A percentile compares a stretch with the other conserved stretches of the same genome.
These are phyloP conservation scores for Euphorbia pulcherrima DNA, from an alignment of 345 rosid species.

Conservation along the genomic window DNA sequence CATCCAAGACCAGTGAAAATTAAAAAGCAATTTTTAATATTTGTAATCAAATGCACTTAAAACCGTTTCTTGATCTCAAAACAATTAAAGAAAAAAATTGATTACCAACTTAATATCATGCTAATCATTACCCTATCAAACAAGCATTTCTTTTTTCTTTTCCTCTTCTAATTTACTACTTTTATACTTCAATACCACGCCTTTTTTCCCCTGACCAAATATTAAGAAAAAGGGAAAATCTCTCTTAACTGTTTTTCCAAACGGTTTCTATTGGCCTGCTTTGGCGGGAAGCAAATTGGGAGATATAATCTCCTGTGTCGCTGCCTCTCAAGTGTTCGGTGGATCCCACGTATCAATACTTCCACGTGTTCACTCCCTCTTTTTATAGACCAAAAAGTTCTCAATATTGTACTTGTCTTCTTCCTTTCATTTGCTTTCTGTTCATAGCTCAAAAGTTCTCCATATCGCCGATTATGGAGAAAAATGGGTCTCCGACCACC, in stretches of 20 bases:
- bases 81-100: too few relatives aligned
- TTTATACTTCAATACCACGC: slow-evolving; percentile 45
- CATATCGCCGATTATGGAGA: neutral
- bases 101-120: slow-evolving; percentile 15
- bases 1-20: too few relatives aligned
- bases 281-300: slow-evolving; percentile 20
- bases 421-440: neutral
- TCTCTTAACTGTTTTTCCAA: neutral
- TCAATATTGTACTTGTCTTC: too few relatives aligned
- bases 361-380: neutral
- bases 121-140: slow-evolving; percentile 12
- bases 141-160: neutral
- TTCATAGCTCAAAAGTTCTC: neutral
- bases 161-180: neutral
- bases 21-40: too few relatives aligned
- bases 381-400: neutral
- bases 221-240: neutral
- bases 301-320: neutral
- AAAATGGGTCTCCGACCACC: neutral
- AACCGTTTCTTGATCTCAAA: too few relatives aligned
- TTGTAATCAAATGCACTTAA: too few relatives aligned
- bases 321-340: neutral
- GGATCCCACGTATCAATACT: neutral
- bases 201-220: slow-evolving; percentile 30
- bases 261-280: slow-evolving; percentile 9